Base-by-base conservation (phyloP, 2,329 filamentous ascomycete genomes). In the Xylariaceae sp. region DNA sequence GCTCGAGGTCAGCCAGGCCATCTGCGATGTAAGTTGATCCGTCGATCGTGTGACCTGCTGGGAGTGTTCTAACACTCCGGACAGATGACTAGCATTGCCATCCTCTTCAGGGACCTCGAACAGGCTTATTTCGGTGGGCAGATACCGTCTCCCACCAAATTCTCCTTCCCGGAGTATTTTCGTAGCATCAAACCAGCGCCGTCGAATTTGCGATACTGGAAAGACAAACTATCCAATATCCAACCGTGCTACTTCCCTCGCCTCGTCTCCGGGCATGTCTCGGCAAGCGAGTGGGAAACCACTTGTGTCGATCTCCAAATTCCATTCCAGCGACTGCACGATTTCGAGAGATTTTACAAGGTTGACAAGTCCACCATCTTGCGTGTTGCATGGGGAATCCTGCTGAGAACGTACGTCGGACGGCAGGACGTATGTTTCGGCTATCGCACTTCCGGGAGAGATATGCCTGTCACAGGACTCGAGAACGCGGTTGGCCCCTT, bases 361-460 rank as follows among this genome's bases (percentile, higher is more conserved):
- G 61, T 75, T 3, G 68, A 68, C 0, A 56, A 70, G 0, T 66
- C 71, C 0, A 68, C 72, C 0, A 61, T 79, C 3, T 61, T 81
- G 3, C 69, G 73, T 16, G 66, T 77, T n/a, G 75, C 76, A 0
- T 82, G 77, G 77, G 73, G 68, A 0, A 60, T 82, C 14, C 64
- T 79, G 0, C 60, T 80, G 0, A 69, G 74, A 2, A 64, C 68
- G 1, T 80, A 76, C 47, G 67, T 73, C 3, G 73, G 73, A 2
- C 64, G 64, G 12, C 63, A 71, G 15, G 65, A 68, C 9, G 68
- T 79, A 6, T 67, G 70, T 26, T 81, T 81, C 45, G 78, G 77
- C 1, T 73, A 66, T 40, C 65, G 68, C 23, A 64, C 68, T 3
- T 54, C 60, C 0, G 70, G 69, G 0, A 61, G 72, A 4, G 66